Base-by-base conservation (phyloP, 2,329 filamentous ascomycete genomes). In the Pseudogymnoascus sp. region DNA sequence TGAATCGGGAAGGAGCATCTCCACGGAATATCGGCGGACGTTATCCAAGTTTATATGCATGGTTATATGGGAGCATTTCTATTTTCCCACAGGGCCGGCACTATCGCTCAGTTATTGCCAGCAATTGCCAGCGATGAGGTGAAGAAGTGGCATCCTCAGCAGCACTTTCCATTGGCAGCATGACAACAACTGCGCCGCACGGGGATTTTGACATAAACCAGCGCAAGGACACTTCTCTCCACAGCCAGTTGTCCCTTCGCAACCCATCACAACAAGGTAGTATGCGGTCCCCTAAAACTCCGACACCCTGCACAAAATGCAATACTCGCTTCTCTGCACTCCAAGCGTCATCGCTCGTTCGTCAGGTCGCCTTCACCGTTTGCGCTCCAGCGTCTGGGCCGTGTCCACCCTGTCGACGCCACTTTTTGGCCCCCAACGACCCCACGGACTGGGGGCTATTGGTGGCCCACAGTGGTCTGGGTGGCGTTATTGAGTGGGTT, bases 341-440 rank as follows among this genome's bases (percentile, higher is more conserved):
- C n/a, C 13, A 52, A 52, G 41, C 41, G 41, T 52, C 26, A 52
- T 52, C 26, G 41, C 30, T 52, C 26, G 41, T 28, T 28, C 23
- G 41, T 18, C 41, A 52, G 41, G 6, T 12, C 12, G 23, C 30
- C 41, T 30, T 26, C 41, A 52, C 41, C n/a, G n/a, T 52, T 48
- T 52, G n/a, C 8, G 41, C 41, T n/a, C 23, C 9, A 52, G 41
- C 23, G 30, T 52, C 41, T 52, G 23, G 23, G 23, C 41, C 41
- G 41, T 52, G 41, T 52, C 41, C 23, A 30, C 41, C 41, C 41
- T 52, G 41, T 30, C 39, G 39, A 30, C 41, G 41, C 41, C 41
- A 15, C 8, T 52, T 52, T 52, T 12, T 52, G 41, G 41, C 23
- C 41, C 41, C 41, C 41, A 52, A 6, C 23, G 2, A 48, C 41